A percentile compares a stretch with the other conserved stretches of the same genome.
phyloP scores from a whole-genome alignment of 345 rosid genomes.

The Bruguiera sexangula region DNA sequence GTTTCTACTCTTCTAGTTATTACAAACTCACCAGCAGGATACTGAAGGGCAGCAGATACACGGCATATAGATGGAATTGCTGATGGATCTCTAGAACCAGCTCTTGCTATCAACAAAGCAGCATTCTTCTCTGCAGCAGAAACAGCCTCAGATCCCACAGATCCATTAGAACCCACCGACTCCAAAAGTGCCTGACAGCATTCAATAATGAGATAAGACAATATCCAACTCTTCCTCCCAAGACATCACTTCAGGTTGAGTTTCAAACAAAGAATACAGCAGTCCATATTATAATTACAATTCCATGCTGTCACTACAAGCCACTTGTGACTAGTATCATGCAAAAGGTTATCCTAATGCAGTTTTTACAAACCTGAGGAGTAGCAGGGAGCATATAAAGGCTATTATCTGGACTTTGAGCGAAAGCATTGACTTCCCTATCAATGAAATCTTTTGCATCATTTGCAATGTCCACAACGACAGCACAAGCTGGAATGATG shows the following conservation, averaged over 20 bases:
- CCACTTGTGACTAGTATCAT: too few relatives aligned
- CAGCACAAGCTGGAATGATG: conserved; percentile 71
- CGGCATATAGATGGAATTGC: conserved; percentile 98
- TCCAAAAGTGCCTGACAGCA: conserved; percentile 82
- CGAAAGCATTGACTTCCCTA: conserved; percentile 81
- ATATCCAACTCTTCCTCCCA: neutral
- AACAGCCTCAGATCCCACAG: conserved; percentile 85
- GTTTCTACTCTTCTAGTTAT: neutral
- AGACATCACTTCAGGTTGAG: too few relatives aligned
- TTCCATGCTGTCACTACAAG: too few relatives aligned
- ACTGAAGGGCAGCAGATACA: conserved; percentile 90
- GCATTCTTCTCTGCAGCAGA: conserved; percentile 92
- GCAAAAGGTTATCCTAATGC: too few relatives aligned
- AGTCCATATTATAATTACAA: too few relatives aligned
- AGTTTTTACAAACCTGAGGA: conserved; percentile 65
- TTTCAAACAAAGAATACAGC: too few relatives aligned
- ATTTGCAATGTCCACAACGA: conserved; percentile 68
- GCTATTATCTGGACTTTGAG: conserved; percentile 76
- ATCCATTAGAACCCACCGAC: conserved; percentile 82
- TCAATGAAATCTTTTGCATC: conserved; percentile 75
- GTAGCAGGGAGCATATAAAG: conserved; percentile 94
- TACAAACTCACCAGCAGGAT: conserved; percentile 70
- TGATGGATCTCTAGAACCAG: conserved; percentile 98
- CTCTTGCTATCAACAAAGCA: conserved; percentile 90
- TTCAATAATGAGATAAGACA: conserved; percentile 14